A percentile compares a stretch with the other conserved stretches of the same genome.
Conservation (phyloP, 1,284 basidiomycete genomes). For the Fomes fomentarius region DNA sequence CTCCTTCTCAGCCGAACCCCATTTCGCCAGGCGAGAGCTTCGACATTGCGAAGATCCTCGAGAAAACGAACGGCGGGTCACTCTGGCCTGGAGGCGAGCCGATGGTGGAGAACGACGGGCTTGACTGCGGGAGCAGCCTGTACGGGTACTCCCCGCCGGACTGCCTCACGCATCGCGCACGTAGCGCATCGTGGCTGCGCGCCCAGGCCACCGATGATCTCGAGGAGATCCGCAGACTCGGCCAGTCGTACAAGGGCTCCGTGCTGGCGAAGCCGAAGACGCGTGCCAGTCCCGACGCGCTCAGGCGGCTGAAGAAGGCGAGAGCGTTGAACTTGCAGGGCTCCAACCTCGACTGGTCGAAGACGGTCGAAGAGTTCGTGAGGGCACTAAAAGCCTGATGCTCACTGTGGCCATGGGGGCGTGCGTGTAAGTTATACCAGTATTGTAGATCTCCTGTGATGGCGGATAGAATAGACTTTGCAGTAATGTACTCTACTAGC, state of each 20-base stretch:
- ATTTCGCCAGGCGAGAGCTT: conserved; percentile 88
- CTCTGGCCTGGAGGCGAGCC: conserved; percentile 57
- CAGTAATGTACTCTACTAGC: conserved; percentile 5
- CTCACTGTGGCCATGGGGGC: neutral
- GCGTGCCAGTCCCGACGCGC: neutral
- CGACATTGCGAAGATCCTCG: conserved; percentile 72
- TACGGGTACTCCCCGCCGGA: conserved; percentile 55
- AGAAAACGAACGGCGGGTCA: conserved; percentile 68
- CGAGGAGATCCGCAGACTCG: conserved; percentile 67
- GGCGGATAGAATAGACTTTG: neutral
- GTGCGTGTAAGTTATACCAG: conserved; percentile 18
- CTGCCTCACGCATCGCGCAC: conserved; percentile 66
- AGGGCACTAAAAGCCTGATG: conserved; percentile 10
- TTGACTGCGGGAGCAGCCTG: conserved; percentile 29
- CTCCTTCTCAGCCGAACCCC: conserved; percentile 85
- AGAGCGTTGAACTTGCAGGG: conserved; percentile 25
- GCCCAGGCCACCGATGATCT: conserved; percentile 76
- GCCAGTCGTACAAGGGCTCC: conserved; percentile 49
- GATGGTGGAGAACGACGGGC: conserved; percentile 44
- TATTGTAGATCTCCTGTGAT: conserved; percentile 13
- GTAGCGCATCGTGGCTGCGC: conserved; percentile 62
- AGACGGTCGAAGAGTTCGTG: conserved; percentile 27
- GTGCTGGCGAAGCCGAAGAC: conserved; percentile 32
- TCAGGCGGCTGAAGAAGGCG: conserved; percentile 24
- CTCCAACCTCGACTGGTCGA: conserved; percentile 30